Evolutionary conservation across 1,284 basidiomycete species (phyloP).

Genomic region (Exsudoporus floridanus): DNA sequence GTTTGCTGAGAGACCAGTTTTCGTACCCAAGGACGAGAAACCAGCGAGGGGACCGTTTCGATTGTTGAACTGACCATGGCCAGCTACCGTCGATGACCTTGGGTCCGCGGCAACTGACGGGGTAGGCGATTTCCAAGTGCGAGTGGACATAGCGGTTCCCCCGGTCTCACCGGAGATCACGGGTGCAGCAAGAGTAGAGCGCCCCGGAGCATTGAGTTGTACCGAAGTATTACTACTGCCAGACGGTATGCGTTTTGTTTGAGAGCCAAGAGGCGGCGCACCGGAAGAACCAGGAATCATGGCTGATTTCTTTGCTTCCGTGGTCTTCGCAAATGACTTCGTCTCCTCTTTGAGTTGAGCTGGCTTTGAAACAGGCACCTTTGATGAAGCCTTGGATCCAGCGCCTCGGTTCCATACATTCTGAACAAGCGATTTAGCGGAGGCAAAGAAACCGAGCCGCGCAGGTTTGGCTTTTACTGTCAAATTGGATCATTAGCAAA

Average conservation of each 20-base stretch:
- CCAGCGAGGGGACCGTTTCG: constrained; percentile 32
- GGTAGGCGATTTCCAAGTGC: constrained; percentile 20
- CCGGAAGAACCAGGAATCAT: constrained; percentile 22
- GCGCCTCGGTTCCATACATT: constrained; percentile 54
- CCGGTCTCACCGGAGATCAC: constrained; percentile 11
- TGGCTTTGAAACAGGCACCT: constrained; percentile 15
- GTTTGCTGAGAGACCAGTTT: constrained; percentile 7
- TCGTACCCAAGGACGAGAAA: constrained; percentile 39
- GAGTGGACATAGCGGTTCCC: constrained; percentile 12
- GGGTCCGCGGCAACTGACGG: constrained; percentile 7
- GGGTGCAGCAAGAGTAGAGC: constrained; percentile 16
- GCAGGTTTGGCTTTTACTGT: constrained; percentile 44
- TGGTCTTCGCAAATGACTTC: constrained; percentile 12
- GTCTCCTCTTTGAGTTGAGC: constrained; percentile 9
- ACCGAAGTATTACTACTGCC: constrained; percentile 10
- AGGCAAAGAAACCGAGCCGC: constrained; percentile 55
- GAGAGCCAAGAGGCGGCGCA: constrained; percentile 15
- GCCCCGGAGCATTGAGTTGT: constrained; percentile 4
- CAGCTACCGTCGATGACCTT: constrained; percentile 23
- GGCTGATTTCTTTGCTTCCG: constrained; percentile 22
- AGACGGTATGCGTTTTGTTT: constrained; percentile 19
- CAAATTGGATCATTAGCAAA: constrained; percentile 12
- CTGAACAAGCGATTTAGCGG: constrained; percentile 56
- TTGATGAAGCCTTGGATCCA: constrained; percentile 19
- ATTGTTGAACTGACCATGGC: constrained; percentile 15